A percentile compares a stretch with the other conserved stretches of the same genome.
These are phyloP conservation scores for Sapria himalayana DNA, from an alignment of 345 rosid genomes.

Conservation along the genomic window DNA sequence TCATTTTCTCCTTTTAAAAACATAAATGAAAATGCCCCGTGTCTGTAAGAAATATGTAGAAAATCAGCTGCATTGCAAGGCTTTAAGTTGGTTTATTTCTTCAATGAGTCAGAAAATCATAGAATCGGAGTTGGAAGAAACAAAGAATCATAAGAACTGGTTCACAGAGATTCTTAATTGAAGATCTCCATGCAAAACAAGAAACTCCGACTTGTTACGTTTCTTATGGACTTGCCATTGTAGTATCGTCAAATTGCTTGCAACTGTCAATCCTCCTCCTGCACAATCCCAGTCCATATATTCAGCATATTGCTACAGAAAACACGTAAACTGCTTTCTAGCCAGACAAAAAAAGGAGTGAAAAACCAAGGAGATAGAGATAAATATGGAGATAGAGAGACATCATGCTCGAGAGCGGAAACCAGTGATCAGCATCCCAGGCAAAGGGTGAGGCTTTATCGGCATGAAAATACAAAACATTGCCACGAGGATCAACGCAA, in stretches of 20 bases:
- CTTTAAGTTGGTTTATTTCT: too few relatives aligned
- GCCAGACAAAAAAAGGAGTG: not conserved
- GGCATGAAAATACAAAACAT: conserved; percentile 73
- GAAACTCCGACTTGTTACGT: conserved; percentile 56
- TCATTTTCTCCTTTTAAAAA: conserved; percentile 63
- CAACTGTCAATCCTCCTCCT: conserved; percentile 96
- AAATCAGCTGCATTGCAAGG: conserved; percentile 4
- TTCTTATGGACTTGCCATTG: conserved; percentile 87
- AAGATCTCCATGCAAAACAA: conserved; percentile 98
- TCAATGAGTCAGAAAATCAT: conserved; percentile 22
- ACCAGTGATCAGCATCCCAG: conserved; percentile 94
- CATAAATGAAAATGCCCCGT: conserved; percentile 64
- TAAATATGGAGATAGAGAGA: too few relatives aligned
- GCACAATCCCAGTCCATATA: too few relatives aligned
- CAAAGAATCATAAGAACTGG: conserved; percentile 69
- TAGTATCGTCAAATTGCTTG: conserved; percentile 68
- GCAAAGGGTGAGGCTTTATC: conserved; percentile 95
- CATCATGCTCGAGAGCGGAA: conserved; percentile 83
- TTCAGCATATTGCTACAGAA: not conserved
- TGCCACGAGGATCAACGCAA: conserved; percentile 74
- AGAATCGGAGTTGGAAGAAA: conserved; percentile 71
- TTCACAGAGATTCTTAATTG: conserved; percentile 78
- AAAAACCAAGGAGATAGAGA: not conserved
- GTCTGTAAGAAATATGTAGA: conserved; percentile 23
- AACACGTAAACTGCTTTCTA: not conserved